Conservation (phyloP, 768 basidiomycete genomes). For the Kwoniella sp. region DNA sequence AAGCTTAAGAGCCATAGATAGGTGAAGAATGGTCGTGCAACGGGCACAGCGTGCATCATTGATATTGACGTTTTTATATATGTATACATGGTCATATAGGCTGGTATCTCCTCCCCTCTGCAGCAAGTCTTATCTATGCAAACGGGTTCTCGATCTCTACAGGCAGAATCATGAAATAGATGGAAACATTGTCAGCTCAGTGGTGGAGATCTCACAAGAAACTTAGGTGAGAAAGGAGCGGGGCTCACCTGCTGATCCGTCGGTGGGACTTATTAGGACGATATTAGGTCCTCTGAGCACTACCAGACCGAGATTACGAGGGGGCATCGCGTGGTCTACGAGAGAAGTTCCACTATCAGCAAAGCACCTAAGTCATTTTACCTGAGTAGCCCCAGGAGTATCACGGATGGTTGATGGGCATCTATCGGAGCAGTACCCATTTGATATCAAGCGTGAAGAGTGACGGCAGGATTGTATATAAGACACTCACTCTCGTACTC, state of each 20-base stretch:
- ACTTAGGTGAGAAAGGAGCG: background rate
- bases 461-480: too few relatives aligned
- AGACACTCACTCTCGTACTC: constrained; percentile 65
- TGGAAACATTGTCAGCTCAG: background rate
- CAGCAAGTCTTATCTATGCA: constrained; percentile 18
- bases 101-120: background rate
- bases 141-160: constrained; percentile 52
- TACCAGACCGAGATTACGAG: constrained; percentile 68
- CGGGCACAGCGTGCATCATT: background rate
- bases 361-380: too few relatives aligned
- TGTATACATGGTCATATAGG: background rate
- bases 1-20: too few relatives aligned
- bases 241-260: constrained; percentile 71
- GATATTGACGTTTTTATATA: background rate
- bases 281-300: constrained; percentile 94
- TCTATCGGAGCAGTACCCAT: too few relatives aligned
- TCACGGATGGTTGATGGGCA: too few relatives aligned
- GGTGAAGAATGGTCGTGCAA: too few relatives aligned
- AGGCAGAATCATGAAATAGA: background rate
- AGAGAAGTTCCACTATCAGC: background rate
- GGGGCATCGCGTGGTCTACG: constrained; percentile 61
- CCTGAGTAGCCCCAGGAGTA: too few relatives aligned
- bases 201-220: background rate
- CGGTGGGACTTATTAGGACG: constrained; percentile 88
- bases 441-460: too few relatives aligned